These are phyloP conservation scores for Hippophae gyantsensis DNA, from an alignment of 306 rosid species.

Conservation along the genomic window DNA sequence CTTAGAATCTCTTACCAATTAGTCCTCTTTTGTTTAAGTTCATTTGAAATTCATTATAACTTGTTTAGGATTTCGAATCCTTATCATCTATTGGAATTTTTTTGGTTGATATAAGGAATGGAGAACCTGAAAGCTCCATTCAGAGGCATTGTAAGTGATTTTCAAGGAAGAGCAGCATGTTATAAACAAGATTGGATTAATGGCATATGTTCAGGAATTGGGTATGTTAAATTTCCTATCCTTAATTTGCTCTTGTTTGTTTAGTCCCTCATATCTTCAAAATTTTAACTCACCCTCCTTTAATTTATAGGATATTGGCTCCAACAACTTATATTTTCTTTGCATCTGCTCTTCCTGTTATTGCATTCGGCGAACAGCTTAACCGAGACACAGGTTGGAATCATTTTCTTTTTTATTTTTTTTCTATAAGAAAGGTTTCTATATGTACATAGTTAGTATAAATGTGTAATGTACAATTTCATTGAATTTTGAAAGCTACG, in stretches of 20 bases:
- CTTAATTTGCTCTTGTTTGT: neutral
- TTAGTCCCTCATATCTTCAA: neutral
- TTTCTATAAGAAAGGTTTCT: neutral
- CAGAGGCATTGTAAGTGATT: constrained; percentile 3
- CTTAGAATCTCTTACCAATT: too few relatives aligned
- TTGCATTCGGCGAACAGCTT: constrained; percentile 42
- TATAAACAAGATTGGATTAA: constrained; percentile 10
- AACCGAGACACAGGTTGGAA: constrained; percentile 39
- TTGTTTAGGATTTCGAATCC: too few relatives aligned
- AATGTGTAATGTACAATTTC: neutral
- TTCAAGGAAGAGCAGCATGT: constrained; percentile 2
- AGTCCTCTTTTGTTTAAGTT: too few relatives aligned
- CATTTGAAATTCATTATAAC: too few relatives aligned
- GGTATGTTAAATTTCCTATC: neutral
- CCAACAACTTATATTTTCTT: constrained; percentile 50
- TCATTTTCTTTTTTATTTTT: neutral
- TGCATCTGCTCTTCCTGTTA: constrained; percentile 55
- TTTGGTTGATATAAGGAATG: neutral
- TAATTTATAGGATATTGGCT: constrained; percentile 34
- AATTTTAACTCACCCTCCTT: neutral
- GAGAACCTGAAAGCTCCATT: neutral
- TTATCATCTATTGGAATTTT: too few relatives aligned
- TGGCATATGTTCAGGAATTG: neutral
- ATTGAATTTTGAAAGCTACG: neutral
- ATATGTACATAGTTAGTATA: neutral